Base-by-base conservation (phyloP, 2,329 filamentous ascomycete genomes). In the Aspergillus fumigatus region DNA sequence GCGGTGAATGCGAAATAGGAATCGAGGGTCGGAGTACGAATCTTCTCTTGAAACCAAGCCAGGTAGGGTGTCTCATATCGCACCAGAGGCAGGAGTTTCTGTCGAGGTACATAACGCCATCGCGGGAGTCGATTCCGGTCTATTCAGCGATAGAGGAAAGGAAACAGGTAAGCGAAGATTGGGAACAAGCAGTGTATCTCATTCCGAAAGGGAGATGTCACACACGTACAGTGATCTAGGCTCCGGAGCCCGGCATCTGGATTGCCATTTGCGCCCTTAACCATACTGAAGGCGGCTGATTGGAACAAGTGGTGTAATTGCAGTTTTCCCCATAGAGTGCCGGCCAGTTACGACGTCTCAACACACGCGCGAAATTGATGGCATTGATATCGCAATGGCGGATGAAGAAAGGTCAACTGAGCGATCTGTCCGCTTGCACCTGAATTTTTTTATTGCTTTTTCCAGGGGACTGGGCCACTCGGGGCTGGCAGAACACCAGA, bases 1-100 rank as follows among this genome's bases (percentile, higher is more conserved):
- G 94, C 94, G 0, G 92, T 96, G 63, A 95, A 90, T 51, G 94
- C 93, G 75, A 99, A 99, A 79, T 97, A 99, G 60, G 90, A 90
- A 75, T 99, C 94, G 67, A 97, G 86, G 8, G 89, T 83, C 0
- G 91, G 90, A 21, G 90, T 88, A 68, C 93, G 89, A 71, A 93
- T 75, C 71, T 80, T 85, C 64, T 87, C 83, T 80, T 99, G 94
- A 69, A 96, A 78, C 77, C 84, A 88, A 56, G 93, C 93, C 19
- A 99, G 86, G 75, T 96, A 94, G 1, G 92, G 93, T 29, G 94
- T 99, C 79, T 99, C 94, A 88, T 88, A 92, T 72, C 94, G 87
- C 55, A 97, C 86, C 57, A 97, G 81, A 60, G 93, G 93, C 57
- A 99, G 86, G 57, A 93, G 80, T 65, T 79, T 80, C 73, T 96